Evolutionary conservation across 2,329 filamentous ascomycete genomes (phyloP).

Genomic region (Xylariaceae sp.): DNA sequence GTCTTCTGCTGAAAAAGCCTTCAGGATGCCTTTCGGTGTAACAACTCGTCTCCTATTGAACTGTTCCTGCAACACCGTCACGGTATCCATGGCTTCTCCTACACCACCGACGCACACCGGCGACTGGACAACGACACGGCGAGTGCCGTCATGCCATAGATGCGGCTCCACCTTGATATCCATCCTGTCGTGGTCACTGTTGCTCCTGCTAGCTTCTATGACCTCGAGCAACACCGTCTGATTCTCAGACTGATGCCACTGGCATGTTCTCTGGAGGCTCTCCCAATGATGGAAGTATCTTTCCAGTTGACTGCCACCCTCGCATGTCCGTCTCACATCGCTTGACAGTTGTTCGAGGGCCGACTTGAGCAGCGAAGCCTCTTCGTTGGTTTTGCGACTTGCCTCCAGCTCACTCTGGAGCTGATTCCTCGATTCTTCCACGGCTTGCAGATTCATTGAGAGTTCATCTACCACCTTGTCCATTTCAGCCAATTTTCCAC

Average conservation of each 20-base stretch:
- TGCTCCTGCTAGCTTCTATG: background rate
- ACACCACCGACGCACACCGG: slow-evolving; percentile 18
- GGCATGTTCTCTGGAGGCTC: slow-evolving; percentile 16
- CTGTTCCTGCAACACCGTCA: slow-evolving; percentile 28
- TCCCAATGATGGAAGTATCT: slow-evolving; percentile 20
- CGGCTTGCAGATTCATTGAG: slow-evolving; percentile 12
- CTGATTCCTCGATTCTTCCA: slow-evolving; percentile 11
- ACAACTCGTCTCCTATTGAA: slow-evolving; percentile 22
- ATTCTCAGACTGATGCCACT: slow-evolving; percentile 12
- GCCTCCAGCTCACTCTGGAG: slow-evolving; percentile 17
- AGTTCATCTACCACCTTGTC: slow-evolving; percentile 11
- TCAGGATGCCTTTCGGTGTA: slow-evolving; percentile 27
- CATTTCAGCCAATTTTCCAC: slow-evolving; percentile 9
- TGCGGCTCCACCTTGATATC: too few species aligned
- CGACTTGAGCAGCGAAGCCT: slow-evolving; percentile 18
- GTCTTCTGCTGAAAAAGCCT: slow-evolving; percentile 8
- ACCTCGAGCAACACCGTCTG: background rate
- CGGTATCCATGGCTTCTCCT: slow-evolving; percentile 19
- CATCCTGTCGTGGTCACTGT: too few species aligned
- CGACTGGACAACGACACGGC: slow-evolving; percentile 24
- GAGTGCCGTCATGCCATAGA: too few species aligned
- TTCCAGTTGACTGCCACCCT: slow-evolving; percentile 17
- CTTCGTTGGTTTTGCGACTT: slow-evolving; percentile 20
- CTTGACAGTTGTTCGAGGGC: slow-evolving; percentile 16
- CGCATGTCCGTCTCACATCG: slow-evolving; percentile 15